These are phyloP conservation scores for Aspergillus funiculosus DNA, from an alignment of 495 filamentous ascomycete genomes.

Conservation along the genomic window DNA sequence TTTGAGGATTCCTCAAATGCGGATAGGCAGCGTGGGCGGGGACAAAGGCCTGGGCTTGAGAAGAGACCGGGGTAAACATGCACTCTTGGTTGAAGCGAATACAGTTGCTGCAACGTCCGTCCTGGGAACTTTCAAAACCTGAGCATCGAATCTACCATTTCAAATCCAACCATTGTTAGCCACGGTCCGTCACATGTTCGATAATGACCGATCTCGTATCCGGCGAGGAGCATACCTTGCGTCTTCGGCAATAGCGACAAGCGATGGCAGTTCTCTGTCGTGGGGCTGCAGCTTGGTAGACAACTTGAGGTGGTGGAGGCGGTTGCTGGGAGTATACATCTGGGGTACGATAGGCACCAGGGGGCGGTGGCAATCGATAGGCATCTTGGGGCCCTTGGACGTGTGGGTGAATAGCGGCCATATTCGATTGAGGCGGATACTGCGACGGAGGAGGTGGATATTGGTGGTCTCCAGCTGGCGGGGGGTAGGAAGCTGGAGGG, in stretches of 20 bases:
- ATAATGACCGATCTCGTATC: too few relatives aligned
- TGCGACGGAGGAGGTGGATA: constrained; percentile 30
- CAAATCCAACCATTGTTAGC: constrained; percentile 14
- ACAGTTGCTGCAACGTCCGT: constrained; percentile 77
- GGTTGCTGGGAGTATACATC: constrained; percentile 43
- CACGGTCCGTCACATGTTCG: neutral
- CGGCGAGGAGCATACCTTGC: constrained; percentile 56
- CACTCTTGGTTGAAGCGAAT: constrained; percentile 77
- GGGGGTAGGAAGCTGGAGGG: constrained; percentile 38
- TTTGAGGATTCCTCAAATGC: constrained; percentile 48
- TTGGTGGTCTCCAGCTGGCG: constrained; percentile 33
- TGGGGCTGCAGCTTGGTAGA: constrained; percentile 63
- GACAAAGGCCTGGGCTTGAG: constrained; percentile 78
- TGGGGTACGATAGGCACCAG: constrained; percentile 36
- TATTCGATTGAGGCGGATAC: constrained; percentile 36
- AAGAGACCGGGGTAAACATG: constrained; percentile 79
- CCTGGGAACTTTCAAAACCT: constrained; percentile 69
- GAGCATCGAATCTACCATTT: constrained; percentile 70
- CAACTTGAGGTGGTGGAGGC: constrained; percentile 42
- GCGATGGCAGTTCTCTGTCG: constrained; percentile 78
- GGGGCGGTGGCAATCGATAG: constrained; percentile 39
- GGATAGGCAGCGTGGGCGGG: constrained; percentile 70
- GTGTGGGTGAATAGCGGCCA: constrained; percentile 38
- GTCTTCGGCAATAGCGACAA: constrained; percentile 75
- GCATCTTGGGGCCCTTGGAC: constrained; percentile 33